Conservation (phyloP, 1,139 yeast species). For the Yamadazyma sp. region DNA sequence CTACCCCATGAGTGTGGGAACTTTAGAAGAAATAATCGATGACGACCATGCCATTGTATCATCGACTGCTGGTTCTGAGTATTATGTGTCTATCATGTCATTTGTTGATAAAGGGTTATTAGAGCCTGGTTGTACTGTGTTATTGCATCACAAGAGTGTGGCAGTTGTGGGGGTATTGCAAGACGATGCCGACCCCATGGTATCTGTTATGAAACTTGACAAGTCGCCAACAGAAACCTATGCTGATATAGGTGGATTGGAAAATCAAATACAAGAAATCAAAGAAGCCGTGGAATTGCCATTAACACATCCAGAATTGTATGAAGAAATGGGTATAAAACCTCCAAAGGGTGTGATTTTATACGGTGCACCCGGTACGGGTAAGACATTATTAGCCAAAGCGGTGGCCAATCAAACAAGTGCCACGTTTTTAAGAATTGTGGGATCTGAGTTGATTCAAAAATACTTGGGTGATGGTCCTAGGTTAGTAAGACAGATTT, state of each 20-base stretch:
- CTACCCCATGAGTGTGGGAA: conserved; percentile 94
- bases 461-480: conserved; percentile 99
- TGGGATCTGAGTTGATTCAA: conserved; percentile 95
- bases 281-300: conserved; percentile 98
- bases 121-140: conserved; percentile 98
- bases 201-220: conserved; percentile 94
- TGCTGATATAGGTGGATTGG: conserved; percentile 97
- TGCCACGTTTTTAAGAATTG: conserved; percentile 94
- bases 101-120: conserved; percentile 94
- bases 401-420: conserved; percentile 98
- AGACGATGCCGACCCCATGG: conserved; percentile 98
- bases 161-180: conserved; percentile 90
- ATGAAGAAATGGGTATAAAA: conserved; percentile 98
- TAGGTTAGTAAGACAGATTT: conserved; percentile 87
- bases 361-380: conserved; percentile 99
- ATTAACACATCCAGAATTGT: conserved; percentile 93
- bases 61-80: conserved; percentile 94
- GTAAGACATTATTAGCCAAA: conserved; percentile 93
- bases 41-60: conserved; percentile 99
- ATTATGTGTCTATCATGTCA: conserved; percentile 93
- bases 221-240: conserved; percentile 96
- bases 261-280: conserved; percentile 93
- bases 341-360: conserved; percentile 99
- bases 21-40: conserved; percentile 93
- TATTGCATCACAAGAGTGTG: conserved; percentile 92